phyloP scores from a whole-genome alignment of 306 rosid genomes.

The Quercus suber region DNA sequence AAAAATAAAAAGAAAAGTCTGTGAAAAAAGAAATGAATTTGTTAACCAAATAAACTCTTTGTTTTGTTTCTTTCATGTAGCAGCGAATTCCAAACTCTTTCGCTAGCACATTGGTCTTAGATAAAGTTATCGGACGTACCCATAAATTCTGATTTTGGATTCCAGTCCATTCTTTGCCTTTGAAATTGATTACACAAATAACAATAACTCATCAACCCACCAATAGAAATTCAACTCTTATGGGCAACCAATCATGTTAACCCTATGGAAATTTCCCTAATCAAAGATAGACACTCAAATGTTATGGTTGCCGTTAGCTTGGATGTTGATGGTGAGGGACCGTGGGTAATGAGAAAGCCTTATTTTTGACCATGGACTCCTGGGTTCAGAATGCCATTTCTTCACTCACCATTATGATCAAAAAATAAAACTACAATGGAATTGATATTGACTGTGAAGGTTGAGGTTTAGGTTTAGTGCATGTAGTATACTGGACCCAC shows the following conservation, averaged over 20 bases:
- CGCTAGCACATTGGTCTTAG: constrained; percentile 68
- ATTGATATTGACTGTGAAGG: constrained; percentile 57
- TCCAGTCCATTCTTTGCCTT: constrained; percentile 75
- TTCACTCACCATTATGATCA: constrained; percentile 63
- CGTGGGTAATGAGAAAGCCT: background rate
- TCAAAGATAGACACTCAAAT: constrained; percentile 47
- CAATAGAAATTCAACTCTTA: constrained; percentile 59
- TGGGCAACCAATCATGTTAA: constrained; percentile 58
- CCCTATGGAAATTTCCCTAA: constrained; percentile 58
- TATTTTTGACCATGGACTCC: constrained; percentile 43
- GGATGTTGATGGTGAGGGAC: constrained; percentile 55
- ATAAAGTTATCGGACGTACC: constrained; percentile 68
- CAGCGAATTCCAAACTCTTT: constrained; percentile 39
- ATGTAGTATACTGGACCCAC: too few species aligned
- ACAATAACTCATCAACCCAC: constrained; percentile 54
- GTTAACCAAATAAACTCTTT: too few species aligned
- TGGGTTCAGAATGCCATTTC: constrained; percentile 76
- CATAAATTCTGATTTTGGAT: constrained; percentile 48
- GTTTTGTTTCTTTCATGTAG: background rate
- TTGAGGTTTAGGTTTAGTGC: too few species aligned
- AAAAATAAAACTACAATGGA: constrained; percentile 51
- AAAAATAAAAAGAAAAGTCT: too few species aligned
- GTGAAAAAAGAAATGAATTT: too few species aligned
- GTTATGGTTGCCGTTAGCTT: constrained; percentile 68
- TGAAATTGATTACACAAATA: constrained; percentile 53